A percentile compares a stretch with the other conserved stretches of the same genome.
Conservation (phyloP, 306 rosid genomes). For the Rosa lucieae region DNA sequence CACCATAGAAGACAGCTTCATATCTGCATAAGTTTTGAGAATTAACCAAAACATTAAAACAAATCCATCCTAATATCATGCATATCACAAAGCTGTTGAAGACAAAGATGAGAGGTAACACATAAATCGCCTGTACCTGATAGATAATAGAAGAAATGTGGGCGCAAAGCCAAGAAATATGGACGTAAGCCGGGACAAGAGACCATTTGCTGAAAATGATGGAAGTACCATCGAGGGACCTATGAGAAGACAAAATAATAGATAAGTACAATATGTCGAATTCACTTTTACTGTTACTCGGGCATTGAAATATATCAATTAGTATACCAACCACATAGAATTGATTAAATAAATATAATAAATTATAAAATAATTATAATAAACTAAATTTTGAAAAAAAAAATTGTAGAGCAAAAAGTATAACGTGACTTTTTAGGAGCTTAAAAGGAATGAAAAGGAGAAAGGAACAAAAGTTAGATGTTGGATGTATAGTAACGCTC, state of each 20-base stretch:
- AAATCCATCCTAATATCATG: neutral
- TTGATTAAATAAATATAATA: neutral
- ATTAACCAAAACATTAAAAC: neutral
- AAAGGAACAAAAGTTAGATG: neutral
- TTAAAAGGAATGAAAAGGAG: neutral
- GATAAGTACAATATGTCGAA: constrained; percentile 25
- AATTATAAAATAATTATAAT: neutral
- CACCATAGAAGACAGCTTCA: constrained; percentile 82
- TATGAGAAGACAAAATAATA: constrained; percentile 34
- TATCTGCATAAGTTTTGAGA: constrained; percentile 54
- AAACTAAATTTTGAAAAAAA: neutral
- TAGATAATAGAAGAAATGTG: constrained; percentile 85
- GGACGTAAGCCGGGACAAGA: constrained; percentile 77
- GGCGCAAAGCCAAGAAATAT: constrained; percentile 93
- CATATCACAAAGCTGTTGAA: constrained; percentile 8
- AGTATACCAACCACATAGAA: neutral
- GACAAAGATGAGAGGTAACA: constrained; percentile 10
- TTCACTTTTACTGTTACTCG: constrained; percentile 13
- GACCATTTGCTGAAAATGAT: constrained; percentile 66
- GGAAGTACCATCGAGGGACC: constrained; percentile 83
- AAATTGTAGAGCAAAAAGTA: neutral
- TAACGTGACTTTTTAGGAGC: neutral
- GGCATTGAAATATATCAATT: neutral
- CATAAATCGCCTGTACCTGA: constrained; percentile 57
- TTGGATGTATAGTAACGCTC: neutral